A percentile compares a stretch with the other conserved stretches of the same genome.
phyloP scores from a whole-genome alignment of 352 stramenopile genomes.

The Pythium phragmiticola region DNA sequence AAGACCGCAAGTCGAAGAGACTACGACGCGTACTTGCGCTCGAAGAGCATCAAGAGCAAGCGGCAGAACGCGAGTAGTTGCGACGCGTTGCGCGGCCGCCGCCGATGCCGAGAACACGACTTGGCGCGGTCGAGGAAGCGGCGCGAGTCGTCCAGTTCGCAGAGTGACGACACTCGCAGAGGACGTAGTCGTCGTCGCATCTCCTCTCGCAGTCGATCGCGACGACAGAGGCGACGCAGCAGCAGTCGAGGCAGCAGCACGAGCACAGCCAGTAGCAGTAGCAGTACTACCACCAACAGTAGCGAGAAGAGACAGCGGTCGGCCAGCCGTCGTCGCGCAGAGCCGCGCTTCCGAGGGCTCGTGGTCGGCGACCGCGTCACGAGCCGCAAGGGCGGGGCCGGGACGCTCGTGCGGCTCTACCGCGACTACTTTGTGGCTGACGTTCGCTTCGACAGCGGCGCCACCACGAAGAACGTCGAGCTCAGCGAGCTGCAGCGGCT shows the following conservation, averaged over 20 bases:
- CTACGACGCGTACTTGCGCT: slow-evolving; percentile 44
- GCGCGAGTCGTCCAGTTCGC: slow-evolving; percentile 2
- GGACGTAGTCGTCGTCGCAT: slow-evolving; percentile 1
- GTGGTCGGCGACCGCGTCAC: slow-evolving; percentile 53
- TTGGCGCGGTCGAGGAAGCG: neutral
- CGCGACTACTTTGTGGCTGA: slow-evolving; percentile 68
- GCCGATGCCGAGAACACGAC: slow-evolving; percentile 7
- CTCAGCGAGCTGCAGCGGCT: slow-evolving; percentile 35
- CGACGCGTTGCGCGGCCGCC: neutral
- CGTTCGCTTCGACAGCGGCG: slow-evolving; percentile 64
- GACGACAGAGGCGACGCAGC: neutral
- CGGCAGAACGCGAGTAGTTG: neutral
- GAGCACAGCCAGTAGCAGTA: slow-evolving; percentile 20
- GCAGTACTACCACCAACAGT: neutral
- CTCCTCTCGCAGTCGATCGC: neutral
- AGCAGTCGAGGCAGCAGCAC: neutral
- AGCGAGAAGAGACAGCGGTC: neutral
- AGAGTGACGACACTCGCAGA: neutral
- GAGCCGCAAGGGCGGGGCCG: slow-evolving; percentile 33
- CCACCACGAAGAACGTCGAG: slow-evolving; percentile 56
- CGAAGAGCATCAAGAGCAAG: slow-evolving; percentile 3
- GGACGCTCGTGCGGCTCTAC: slow-evolving; percentile 64
- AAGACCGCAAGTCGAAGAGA: slow-evolving; percentile 27
- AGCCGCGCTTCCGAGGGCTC: slow-evolving; percentile 30
- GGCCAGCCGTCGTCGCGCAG: neutral